phyloP scores from a whole-genome alignment of 345 rosid species.

The Rhodomyrtus tomentosa region DNA sequence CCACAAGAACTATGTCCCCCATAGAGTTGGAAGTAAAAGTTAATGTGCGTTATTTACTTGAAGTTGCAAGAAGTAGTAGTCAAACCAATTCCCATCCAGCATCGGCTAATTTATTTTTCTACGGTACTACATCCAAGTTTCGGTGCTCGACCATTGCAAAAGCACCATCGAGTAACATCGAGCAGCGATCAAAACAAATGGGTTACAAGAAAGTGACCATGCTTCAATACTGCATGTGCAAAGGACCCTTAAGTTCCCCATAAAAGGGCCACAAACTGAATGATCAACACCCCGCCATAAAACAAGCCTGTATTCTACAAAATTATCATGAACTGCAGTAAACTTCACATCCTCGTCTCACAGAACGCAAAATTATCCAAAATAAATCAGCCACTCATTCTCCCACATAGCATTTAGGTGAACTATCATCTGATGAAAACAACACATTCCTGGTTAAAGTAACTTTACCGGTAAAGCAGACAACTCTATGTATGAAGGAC shows the following conservation, averaged over 20 bases:
- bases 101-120: background rate
- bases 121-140: background rate
- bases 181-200: background rate
- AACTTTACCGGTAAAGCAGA: background rate
- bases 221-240: background rate
- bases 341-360: background rate
- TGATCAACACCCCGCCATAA: background rate
- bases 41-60: background rate
- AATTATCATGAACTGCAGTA: background rate
- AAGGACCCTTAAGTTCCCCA: background rate
- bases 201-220: background rate
- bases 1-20: background rate
- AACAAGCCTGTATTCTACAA: background rate
- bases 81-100: background rate
- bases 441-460: background rate
- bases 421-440: background rate
- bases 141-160: background rate
- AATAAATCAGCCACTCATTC: background rate
- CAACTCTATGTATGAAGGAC: background rate
- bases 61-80: background rate
- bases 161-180: background rate
- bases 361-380: background rate
- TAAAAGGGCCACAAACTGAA: background rate
- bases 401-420: background rate
- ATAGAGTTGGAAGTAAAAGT: background rate